A percentile compares a stretch with the other conserved stretches of the same genome.
These are phyloP conservation scores for Mycosarcoma maydis DNA, from an alignment of 1,284 basidiomycete species.

Conservation along the genomic window DNA sequence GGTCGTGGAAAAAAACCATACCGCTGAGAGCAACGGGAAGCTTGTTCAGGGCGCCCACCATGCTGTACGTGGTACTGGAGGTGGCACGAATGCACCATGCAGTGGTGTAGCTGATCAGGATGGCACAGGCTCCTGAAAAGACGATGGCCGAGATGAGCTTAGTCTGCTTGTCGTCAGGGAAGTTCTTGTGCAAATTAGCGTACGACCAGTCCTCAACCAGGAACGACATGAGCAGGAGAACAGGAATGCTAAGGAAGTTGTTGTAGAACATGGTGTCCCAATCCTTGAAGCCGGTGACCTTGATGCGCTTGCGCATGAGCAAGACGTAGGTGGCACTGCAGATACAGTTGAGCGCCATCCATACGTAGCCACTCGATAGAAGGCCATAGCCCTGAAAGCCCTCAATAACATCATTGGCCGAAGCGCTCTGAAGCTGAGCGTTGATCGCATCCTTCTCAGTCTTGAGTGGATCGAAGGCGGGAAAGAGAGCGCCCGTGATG, in stretches of 20 bases:
- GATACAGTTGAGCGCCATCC: conserved; percentile 94
- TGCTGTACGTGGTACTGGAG: conserved; percentile 96
- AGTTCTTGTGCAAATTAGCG: conserved; percentile 82
- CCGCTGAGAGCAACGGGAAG: conserved; percentile 81
- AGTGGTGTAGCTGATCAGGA: conserved; percentile 96
- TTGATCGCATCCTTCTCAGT: conserved; percentile 43
- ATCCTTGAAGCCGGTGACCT: conserved; percentile 96
- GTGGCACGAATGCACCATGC: conserved; percentile 98
- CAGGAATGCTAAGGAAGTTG: conserved; percentile 92
- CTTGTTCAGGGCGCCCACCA: conserved; percentile 99
- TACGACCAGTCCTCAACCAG: conserved; percentile 89
- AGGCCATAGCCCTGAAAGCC: conserved; percentile 49
- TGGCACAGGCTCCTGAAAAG: conserved; percentile 95
- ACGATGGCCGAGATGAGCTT: conserved; percentile 87
- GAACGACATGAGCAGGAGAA: conserved; percentile 84
- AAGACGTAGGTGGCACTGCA: conserved; percentile 92
- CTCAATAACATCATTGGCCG: conserved; percentile 47
- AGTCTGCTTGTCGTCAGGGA: conserved; percentile 83
- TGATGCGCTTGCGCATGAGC: conserved; percentile 96
- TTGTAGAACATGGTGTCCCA: conserved; percentile 99
- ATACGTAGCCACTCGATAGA: conserved; percentile 78
- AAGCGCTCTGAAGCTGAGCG: conserved; percentile 26
- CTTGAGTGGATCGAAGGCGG: conserved; percentile 40
- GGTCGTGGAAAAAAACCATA: conserved; percentile 74
- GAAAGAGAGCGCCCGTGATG: conserved; percentile 25